Evolutionary conservation across 139 green algal species (phyloP), one percentile per base, ranked within the genome.

Genomic region (Chlorella ohadii): DNA sequence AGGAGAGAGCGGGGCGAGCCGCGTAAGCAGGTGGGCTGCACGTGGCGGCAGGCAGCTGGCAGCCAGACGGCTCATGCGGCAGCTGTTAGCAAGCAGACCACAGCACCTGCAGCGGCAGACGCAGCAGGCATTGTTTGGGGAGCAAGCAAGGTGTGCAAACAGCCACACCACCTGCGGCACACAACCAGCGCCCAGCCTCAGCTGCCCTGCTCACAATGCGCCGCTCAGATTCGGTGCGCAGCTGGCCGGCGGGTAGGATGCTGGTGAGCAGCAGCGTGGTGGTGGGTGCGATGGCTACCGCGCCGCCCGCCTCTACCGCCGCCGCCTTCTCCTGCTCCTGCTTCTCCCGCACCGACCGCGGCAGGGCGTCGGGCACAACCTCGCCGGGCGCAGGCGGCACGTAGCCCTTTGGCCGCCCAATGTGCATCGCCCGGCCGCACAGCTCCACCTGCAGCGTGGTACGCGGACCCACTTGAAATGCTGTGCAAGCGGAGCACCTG

Each of bases 341-440:
- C 68, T 81, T 33, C 34, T 61, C 51, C 51, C 51, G 51, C 51
- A 59, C 51, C 51, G 51, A 59, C 51, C 51, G 51, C 51, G 51
- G 51, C 51, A 59, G 51, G 11, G 51, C 51, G 22, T 59, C 51
- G 22, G 51, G 51, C 51, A 59, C 51, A 56, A 79, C 86, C 33
- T 65, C 19, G 27, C 38, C 67, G 27, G 63, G 39, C 6, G 33
- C 39, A 16, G 83, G 85, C 88, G 94, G 91, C 41, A 96, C 84
- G 82, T 98, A 98, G 3, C 95, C 95, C 88, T 97, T 96, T 72
- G 96, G 96, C 74, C 95, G 86, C 41, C 94, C 95, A n/a, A 98
- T 92, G 89, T 98, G 96, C 73, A 98, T 93, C 39, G 87, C 79
- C 1, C 94, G 85, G 17, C 95, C 95, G 41, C 88, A 93, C 72